Conservation (phyloP, 768 basidiomycete species). For the Mycena leptocephala region DNA sequence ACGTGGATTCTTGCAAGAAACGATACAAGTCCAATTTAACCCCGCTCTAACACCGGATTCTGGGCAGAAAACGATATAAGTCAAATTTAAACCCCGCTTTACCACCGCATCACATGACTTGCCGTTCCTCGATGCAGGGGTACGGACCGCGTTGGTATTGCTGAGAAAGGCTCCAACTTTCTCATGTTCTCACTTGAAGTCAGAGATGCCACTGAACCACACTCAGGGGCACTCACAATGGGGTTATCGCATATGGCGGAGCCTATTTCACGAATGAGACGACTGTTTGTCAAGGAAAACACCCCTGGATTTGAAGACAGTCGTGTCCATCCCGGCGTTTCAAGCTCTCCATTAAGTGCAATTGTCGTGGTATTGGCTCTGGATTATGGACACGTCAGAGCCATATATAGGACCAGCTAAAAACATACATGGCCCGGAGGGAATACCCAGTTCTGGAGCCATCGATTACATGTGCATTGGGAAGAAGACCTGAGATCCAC, state of each 20-base stretch:
- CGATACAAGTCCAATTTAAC: too few species aligned
- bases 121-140: constrained; percentile 1
- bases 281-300: background rate
- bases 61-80: background rate
- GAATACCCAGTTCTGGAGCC: background rate
- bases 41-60: too few species aligned
- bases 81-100: background rate
- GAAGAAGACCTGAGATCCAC: background rate
- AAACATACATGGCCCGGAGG: background rate
- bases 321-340: background rate
- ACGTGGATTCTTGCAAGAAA: too few species aligned
- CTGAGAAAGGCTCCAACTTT: background rate
- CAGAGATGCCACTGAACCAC: background rate
- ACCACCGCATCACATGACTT: background rate
- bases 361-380: background rate
- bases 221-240: background rate
- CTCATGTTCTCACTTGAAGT: background rate
- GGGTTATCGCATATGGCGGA: background rate
- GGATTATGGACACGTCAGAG: background rate
- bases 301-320: background rate
- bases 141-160: background rate
- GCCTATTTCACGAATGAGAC: background rate
- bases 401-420: background rate
- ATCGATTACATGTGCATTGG: background rate
- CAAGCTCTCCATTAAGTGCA: background rate